These are phyloP conservation scores for Stevia rebaudiana DNA, from an alignment of 140 eudicot genomes.

Conservation along the genomic window DNA sequence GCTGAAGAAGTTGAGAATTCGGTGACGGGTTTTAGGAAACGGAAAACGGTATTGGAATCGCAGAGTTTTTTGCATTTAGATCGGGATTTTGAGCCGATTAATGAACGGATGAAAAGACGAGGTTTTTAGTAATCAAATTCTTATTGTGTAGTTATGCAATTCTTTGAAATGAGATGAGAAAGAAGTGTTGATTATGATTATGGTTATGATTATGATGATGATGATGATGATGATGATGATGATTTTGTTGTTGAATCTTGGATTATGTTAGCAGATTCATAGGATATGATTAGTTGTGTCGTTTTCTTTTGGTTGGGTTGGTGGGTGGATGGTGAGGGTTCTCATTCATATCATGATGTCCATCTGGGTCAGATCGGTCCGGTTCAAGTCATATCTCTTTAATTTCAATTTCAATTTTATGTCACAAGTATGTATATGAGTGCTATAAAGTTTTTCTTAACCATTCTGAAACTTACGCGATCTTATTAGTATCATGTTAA, in stretches of 20 bases:
- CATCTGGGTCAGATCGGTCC: conserved; percentile 18
- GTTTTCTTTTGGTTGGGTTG: conserved; percentile 26
- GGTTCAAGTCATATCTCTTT: too few relatives aligned
- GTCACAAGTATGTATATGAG: too few relatives aligned
- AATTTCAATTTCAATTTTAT: too few relatives aligned
- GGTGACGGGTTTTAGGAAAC: conserved; percentile 49
- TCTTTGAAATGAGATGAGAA: conserved; percentile 35
- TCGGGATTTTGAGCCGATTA: conserved; percentile 34
- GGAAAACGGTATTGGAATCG: conserved; percentile 41
- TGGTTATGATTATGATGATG: too few relatives aligned
- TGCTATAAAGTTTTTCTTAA: too few relatives aligned
- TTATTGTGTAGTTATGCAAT: conserved; percentile 32
- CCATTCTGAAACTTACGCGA: too few relatives aligned
- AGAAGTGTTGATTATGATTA: conserved; percentile 17
- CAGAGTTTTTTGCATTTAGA: conserved; percentile 40
- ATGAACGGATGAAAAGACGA: conserved; percentile 49
- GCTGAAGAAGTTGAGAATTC: conserved; percentile 36
- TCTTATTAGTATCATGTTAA: too few relatives aligned
- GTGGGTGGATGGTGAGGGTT: conserved; percentile 40
- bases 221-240: too few relatives aligned
- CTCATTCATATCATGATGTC: conserved; percentile 30
- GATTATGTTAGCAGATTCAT: conserved; percentile 2
- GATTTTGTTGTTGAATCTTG: background rate
- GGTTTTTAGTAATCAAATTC: conserved; percentile 49
- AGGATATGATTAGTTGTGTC: conserved; percentile 15